A percentile compares a stretch with the other conserved stretches of the same genome.
These are phyloP conservation scores for Omphalotus guepiniiformis DNA, from an alignment of 768 basidiomycete species.

Conservation along the genomic window DNA sequence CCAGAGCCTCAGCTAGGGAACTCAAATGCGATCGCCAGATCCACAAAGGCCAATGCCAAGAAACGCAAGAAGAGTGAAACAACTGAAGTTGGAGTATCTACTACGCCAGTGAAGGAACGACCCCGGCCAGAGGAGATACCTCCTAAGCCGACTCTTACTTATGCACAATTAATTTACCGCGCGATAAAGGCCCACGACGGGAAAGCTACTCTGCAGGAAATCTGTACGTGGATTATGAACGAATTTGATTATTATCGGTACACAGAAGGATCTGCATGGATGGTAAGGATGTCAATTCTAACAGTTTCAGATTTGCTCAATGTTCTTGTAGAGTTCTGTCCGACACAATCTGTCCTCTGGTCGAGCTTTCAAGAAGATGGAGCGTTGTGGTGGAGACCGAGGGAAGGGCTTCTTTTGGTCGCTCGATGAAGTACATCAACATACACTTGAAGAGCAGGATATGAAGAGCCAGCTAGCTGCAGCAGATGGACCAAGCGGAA, in stretches of 20 bases:
- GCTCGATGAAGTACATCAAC: constrained; percentile 70
- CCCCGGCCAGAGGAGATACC: constrained; percentile 75
- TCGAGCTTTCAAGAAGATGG: constrained; percentile 88
- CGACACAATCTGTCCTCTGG: constrained; percentile 94
- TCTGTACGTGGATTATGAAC: constrained; percentile 87
- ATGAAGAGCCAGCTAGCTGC: constrained; percentile 42
- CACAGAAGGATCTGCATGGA: constrained; percentile 83
- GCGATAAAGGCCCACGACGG: constrained; percentile 80
- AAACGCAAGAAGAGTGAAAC: constrained; percentile 68
- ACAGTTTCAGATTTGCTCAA: constrained; percentile 6
- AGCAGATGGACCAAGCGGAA: constrained; percentile 25
- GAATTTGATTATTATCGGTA: constrained; percentile 89
- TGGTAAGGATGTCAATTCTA: constrained; percentile 48
- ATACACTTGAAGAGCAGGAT: constrained; percentile 65
- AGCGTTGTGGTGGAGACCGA: constrained; percentile 77
- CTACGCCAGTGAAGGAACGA: constrained; percentile 30
- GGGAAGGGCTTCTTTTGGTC: constrained; percentile 96
- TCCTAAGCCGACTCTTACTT: constrained; percentile 85
- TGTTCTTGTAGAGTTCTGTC: constrained; percentile 69
- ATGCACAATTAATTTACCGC: constrained; percentile 87
- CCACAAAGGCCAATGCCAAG: constrained; percentile 38
- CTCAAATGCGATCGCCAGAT: constrained; percentile 53
- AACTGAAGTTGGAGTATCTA: constrained; percentile 26
- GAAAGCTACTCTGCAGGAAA: constrained; percentile 88
- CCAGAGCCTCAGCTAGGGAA: constrained; percentile 56